Conservation (phyloP, 345 rosid species). For the Laguncularia racemosa region DNA sequence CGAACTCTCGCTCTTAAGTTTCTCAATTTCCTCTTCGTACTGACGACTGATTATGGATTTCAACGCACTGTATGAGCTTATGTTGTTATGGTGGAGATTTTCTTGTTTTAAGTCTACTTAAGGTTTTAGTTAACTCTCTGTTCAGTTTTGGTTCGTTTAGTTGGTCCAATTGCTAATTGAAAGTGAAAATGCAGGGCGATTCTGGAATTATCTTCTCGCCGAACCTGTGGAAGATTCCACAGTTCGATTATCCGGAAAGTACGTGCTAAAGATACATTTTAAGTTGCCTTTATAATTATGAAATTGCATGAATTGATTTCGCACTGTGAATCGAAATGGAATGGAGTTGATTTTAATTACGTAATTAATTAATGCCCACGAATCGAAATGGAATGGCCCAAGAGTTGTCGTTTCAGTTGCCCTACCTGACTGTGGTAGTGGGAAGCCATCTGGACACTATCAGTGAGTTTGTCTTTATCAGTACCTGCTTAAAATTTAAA, state of each 20-base stretch:
- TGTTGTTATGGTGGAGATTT: background rate
- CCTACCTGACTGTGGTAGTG: too few species aligned
- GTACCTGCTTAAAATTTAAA: too few species aligned
- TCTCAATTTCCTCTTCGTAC: background rate
- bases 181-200: constrained; percentile 39
- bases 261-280: background rate
- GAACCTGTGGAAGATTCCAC: constrained; percentile 34
- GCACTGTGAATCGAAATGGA: too few species aligned
- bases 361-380: too few species aligned
- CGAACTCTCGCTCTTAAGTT: too few species aligned
- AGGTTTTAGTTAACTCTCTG: background rate
- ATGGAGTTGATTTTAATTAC: too few species aligned
- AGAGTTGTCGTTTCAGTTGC: too few species aligned
- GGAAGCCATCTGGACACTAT: too few species aligned
- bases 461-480: too few species aligned
- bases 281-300: background rate
- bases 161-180: too few species aligned
- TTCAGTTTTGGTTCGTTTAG: too few species aligned
- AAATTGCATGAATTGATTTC: background rate
- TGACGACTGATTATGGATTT: background rate
- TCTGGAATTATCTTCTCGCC: constrained; percentile 53
- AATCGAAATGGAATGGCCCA: too few species aligned
- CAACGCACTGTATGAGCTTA: background rate
- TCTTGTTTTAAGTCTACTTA: background rate
- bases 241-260: constrained; percentile 47